A percentile compares a stretch with the other conserved stretches of the same genome.
These are phyloP conservation scores for Lecanoromycetidae sp. DNA, from an alignment of 2,329 filamentous ascomycete genomes.

Conservation along the genomic window DNA sequence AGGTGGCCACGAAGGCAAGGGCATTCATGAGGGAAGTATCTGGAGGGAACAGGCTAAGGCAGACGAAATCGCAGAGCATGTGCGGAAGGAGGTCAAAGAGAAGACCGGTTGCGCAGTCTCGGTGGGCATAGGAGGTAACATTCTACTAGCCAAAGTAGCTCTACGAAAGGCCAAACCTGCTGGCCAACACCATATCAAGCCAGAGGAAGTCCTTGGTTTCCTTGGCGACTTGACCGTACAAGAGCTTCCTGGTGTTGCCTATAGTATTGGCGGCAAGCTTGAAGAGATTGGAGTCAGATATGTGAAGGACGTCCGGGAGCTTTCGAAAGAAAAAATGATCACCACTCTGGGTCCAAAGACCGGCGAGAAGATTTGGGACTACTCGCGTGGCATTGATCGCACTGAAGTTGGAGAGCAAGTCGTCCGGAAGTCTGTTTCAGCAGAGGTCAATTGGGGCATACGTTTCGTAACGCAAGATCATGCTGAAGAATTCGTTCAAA, in stretches of 20 bases:
- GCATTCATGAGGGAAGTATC: slow-evolving; percentile 54
- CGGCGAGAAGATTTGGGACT: slow-evolving; percentile 80
- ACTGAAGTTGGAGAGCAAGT: slow-evolving; percentile 77
- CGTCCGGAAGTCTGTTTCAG: slow-evolving; percentile 84
- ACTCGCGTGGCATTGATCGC: slow-evolving; percentile 74
- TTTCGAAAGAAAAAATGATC: slow-evolving; percentile 63
- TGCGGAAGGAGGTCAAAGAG: slow-evolving; percentile 59
- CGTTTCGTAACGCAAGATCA: slow-evolving; percentile 86
- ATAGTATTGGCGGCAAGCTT: slow-evolving; percentile 75
- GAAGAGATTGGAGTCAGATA: slow-evolving; percentile 73
- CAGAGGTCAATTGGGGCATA: slow-evolving; percentile 97
- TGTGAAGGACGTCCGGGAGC: slow-evolving; percentile 69
- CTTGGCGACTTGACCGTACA: slow-evolving; percentile 67
- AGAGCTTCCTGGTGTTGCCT: slow-evolving; percentile 80
- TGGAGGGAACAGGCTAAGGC: slow-evolving; percentile 69
- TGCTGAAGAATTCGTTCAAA: slow-evolving; percentile 80
- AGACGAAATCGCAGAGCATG: slow-evolving; percentile 52
- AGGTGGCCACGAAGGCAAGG: slow-evolving; percentile 53
- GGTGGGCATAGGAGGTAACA: slow-evolving; percentile 82
- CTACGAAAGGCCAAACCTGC: slow-evolving; percentile 87
- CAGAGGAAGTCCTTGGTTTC: slow-evolving; percentile 64
- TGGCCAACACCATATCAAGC: slow-evolving; percentile 78
- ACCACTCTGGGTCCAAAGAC: slow-evolving; percentile 78
- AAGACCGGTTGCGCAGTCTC: slow-evolving; percentile 80
- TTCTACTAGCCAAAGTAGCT: slow-evolving; percentile 82